Evolutionary conservation across 2,329 filamentous ascomycete species (phyloP).

Genomic region (Colletotrichum incanum): DNA sequence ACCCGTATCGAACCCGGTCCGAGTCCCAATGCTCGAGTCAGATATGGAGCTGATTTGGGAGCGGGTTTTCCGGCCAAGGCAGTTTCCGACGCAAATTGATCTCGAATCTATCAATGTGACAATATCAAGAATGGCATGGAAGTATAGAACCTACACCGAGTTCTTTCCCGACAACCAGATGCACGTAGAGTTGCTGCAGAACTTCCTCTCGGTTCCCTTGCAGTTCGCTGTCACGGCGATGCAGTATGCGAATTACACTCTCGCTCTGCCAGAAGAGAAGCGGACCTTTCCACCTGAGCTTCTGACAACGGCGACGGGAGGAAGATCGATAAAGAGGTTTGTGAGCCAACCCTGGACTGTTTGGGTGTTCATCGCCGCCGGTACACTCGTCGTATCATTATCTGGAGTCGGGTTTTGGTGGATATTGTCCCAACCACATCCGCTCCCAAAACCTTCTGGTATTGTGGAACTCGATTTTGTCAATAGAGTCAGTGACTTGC

Average conservation of each 20-base stretch:
- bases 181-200: conserved; percentile 42
- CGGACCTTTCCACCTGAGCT: conserved; percentile 41
- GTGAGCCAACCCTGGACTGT: conserved; percentile 44
- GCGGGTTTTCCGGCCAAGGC: conserved; percentile 36
- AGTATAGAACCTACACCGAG: conserved; percentile 44
- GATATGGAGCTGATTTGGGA: conserved; percentile 42
- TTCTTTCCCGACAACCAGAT: conserved; percentile 45
- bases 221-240: conserved; percentile 45
- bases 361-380: conserved; percentile 42
- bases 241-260: conserved; percentile 45
- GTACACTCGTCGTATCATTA: conserved; percentile 4
- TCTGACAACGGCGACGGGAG: conserved; percentile 42
- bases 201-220: conserved; percentile 44
- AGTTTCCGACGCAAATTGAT: conserved; percentile 18
- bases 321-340: conserved; percentile 41
- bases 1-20: conserved; percentile 8
- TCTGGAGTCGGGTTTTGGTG: conserved; percentile 23
- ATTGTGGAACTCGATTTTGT: conserved; percentile 32
- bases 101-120: conserved; percentile 41
- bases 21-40: conserved; percentile 29
- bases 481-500: conserved; percentile 14
- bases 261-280: conserved; percentile 24
- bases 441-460: conserved; percentile 29
- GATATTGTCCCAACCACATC: conserved; percentile 15
- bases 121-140: conserved; percentile 44